Conservation (phyloP, 1,139 yeast genomes). For the Debaryomyces nepalensis region DNA sequence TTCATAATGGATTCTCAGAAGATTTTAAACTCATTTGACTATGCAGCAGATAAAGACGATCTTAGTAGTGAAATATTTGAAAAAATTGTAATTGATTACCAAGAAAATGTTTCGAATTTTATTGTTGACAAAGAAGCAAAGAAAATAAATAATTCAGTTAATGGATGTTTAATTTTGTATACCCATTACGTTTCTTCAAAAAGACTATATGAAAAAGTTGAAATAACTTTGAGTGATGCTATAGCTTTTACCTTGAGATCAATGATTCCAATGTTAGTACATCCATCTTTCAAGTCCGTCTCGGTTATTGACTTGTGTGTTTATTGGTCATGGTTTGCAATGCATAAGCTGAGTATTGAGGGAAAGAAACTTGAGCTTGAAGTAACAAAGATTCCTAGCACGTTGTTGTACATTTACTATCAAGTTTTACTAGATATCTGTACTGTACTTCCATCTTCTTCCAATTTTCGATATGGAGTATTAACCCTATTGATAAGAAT, state of each 20-base stretch:
- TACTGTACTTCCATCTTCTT: conserved; percentile 13
- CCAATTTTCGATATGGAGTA: conserved; percentile 33
- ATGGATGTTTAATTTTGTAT: conserved; percentile 37
- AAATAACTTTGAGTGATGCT: conserved; percentile 38
- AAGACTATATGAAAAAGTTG: conserved; percentile 21
- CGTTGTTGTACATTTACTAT: conserved; percentile 36
- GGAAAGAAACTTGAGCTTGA: conserved; percentile 32
- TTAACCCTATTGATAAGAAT: conserved; percentile 59
- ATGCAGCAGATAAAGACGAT: conserved; percentile 29
- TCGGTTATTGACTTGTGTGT: conserved; percentile 36
- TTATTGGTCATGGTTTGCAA: conserved; percentile 48
- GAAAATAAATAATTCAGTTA: conserved; percentile 32
- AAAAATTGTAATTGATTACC: conserved; percentile 39
- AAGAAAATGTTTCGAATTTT: conserved; percentile 31
- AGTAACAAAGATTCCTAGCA: conserved; percentile 36
- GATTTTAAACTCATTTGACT: conserved; percentile 32
- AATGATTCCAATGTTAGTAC: conserved; percentile 44
- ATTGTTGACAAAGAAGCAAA: conserved; percentile 32
- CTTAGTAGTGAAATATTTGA: conserved; percentile 39
- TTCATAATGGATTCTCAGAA: conserved; percentile 32
- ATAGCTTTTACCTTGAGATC: conserved; percentile 38
- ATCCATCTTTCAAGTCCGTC: conserved; percentile 27
- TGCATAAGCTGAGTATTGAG: conserved; percentile 28
- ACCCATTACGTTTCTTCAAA: conserved; percentile 28
- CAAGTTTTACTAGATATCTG: conserved; percentile 39